Percentiles rank a stretch among this genome's conserved stretches.
Conservation (phyloP, 1,284 basidiomycete species). For the Papiliotrema terrestris region DNA sequence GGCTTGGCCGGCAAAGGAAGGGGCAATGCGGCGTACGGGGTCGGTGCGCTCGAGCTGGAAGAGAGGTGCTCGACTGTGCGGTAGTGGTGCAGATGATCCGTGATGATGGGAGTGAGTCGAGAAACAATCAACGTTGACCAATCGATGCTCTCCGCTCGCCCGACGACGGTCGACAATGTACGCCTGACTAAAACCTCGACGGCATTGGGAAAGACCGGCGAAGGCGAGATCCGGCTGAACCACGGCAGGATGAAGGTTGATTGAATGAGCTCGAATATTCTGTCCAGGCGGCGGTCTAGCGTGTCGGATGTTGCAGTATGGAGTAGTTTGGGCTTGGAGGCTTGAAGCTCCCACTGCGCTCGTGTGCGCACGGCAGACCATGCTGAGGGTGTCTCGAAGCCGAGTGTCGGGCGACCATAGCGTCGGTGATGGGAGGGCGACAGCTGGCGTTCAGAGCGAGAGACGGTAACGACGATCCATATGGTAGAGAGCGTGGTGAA, state of each 20-base stretch:
- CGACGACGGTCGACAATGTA: conserved; percentile 59
- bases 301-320: conserved; percentile 51
- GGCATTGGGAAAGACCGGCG: conserved; percentile 79
- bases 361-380: conserved; percentile 83
- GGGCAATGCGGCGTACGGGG: conserved; percentile 15
- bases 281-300: conserved; percentile 66
- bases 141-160: conserved; percentile 63
- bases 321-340: conserved; percentile 57
- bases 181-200: conserved; percentile 72
- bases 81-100: conserved; percentile 82
- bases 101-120: conserved; percentile 79
- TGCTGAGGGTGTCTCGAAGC: conserved; percentile 82
- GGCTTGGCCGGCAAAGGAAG: conserved; percentile 46
- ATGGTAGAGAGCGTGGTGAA: neutral
- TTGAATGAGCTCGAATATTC: conserved; percentile 71
- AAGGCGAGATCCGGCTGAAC: conserved; percentile 79
- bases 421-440: conserved; percentile 1
- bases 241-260: conserved; percentile 79
- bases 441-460: neutral
- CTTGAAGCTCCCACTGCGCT: conserved; percentile 71
- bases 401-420: conserved; percentile 50
- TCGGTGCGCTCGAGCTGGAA: conserved; percentile 60
- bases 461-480: neutral
- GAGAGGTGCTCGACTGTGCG: conserved; percentile 74
- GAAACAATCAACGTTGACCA: conserved; percentile 73